Conservation (phyloP, 441 rosid genomes). For the Cnidoscolus chayamansa region DNA sequence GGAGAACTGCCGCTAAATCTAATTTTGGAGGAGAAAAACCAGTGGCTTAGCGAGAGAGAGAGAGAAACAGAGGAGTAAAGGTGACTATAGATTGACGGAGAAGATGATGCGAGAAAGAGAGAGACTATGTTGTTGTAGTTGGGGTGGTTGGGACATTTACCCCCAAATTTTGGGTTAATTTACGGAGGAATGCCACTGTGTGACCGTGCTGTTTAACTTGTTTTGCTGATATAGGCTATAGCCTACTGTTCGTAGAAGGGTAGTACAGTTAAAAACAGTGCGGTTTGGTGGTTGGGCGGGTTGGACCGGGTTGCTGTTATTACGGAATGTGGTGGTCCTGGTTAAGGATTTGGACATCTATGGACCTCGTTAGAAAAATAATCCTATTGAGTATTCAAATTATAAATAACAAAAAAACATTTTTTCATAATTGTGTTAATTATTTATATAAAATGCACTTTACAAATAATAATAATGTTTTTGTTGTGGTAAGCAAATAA, state of each 20-base stretch:
- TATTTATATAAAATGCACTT: too few relatives aligned
- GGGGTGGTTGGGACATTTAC: conserved; percentile 1
- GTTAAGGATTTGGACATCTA: background rate
- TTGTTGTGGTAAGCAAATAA: too few relatives aligned
- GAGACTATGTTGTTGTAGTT: conserved; percentile 15
- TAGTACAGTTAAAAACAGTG: background rate
- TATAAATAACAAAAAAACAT: too few relatives aligned
- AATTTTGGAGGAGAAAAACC: conserved; percentile 27
- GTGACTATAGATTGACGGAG: conserved; percentile 27
- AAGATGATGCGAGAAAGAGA: conserved; percentile 21
- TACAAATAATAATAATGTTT: too few relatives aligned
- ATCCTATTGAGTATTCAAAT: too few relatives aligned
- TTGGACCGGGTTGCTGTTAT: background rate
- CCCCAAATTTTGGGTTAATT: conserved; percentile 14
- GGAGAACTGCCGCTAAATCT: conserved; percentile 14
- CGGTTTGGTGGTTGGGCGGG: background rate
- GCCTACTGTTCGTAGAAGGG: background rate
- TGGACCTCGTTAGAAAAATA: background rate
- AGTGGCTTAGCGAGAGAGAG: background rate
- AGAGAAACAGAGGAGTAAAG: conserved; percentile 25
- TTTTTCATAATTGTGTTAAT: too few relatives aligned
- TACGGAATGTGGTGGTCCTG: background rate
- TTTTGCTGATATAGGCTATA: too few relatives aligned
- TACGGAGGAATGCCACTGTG: conserved; percentile 13
- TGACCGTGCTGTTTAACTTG: background rate